Evolutionary conservation across 2,329 filamentous ascomycete genomes (phyloP).

Genomic region (Diaporthe ampelina): DNA sequence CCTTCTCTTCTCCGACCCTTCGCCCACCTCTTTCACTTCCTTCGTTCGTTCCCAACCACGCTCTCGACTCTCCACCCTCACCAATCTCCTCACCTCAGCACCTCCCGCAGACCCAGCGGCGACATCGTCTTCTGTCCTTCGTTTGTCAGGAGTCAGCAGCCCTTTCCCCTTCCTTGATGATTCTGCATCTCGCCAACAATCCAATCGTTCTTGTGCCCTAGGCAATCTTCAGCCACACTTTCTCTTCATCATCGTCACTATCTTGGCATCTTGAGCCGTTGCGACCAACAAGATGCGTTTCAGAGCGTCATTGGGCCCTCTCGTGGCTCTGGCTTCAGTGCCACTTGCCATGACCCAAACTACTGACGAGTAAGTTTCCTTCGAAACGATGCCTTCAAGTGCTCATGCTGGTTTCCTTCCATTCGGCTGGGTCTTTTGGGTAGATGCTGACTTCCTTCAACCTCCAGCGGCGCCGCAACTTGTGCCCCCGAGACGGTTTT

Average conservation of each 20-base stretch:
- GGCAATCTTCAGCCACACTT: not conserved
- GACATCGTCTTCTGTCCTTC: constrained; percentile 36
- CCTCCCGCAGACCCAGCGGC: constrained; percentile 19
- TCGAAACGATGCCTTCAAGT: not conserved
- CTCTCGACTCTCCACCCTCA: constrained; percentile 26
- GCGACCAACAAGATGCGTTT: constrained; percentile 55
- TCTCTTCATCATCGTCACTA: not conserved
- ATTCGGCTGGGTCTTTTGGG: constrained; percentile 40
- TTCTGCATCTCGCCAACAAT: not conserved
- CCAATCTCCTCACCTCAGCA: not conserved
- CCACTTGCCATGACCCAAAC: constrained; percentile 50
- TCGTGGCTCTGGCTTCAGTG: constrained; percentile 54
- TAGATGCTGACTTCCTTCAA: constrained; percentile 16
- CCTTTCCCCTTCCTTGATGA: too few relatives aligned
- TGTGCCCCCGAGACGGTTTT: constrained; percentile 63
- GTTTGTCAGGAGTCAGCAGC: constrained; percentile 29
- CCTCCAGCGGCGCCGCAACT: constrained; percentile 47
- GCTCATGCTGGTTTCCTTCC: constrained; percentile 25
- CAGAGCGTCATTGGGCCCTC: constrained; percentile 51
- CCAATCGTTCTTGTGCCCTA: not conserved
- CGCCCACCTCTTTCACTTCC: not conserved
- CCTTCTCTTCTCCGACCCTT: constrained; percentile 39
- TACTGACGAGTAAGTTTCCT: constrained; percentile 51
- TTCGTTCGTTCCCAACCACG: constrained; percentile 36
- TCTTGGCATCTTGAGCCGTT: not conserved